These are phyloP conservation scores for Sphagnum tenellum DNA, from an alignment of 225 moss, liverwort and hornwort genomes.

Conservation along the genomic window DNA sequence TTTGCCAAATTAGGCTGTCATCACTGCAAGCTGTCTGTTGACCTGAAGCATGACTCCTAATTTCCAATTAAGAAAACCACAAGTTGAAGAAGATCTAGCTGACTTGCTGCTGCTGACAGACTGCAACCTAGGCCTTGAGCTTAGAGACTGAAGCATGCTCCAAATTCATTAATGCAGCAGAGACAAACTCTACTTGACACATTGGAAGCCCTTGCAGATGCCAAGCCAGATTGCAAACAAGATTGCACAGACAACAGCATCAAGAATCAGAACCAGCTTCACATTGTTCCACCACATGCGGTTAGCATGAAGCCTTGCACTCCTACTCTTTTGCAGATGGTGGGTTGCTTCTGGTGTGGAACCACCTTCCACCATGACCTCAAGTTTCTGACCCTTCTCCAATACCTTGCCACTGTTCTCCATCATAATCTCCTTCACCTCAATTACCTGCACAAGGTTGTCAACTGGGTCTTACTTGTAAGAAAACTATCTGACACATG, in stretches of 20 bases:
- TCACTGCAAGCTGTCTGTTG: no score
- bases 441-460: slow-evolving; percentile 17
- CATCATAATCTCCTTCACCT: slow-evolving; percentile 52
- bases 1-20: no score
- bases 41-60: no score
- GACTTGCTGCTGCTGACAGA: no score
- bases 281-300: slow-evolving; percentile 46
- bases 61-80: no score
- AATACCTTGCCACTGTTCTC: slow-evolving; percentile 27
- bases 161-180: no score
- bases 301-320: slow-evolving; percentile 20
- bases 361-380: slow-evolving; percentile 13
- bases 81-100: no score
- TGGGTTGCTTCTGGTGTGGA: slow-evolving; percentile 11
- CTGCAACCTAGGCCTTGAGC: no score
- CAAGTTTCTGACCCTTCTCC: slow-evolving; percentile 37
- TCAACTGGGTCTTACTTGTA: no score
- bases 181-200: slow-evolving; percentile 11
- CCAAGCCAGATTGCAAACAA: slow-evolving; percentile 48
- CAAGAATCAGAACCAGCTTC: slow-evolving; percentile 38
- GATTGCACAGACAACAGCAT: slow-evolving; percentile 30
- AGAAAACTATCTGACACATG: no score
- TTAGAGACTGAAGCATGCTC: no score
- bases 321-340: slow-evolving; percentile 5
- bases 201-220: slow-evolving; percentile 41